phyloP scores from a whole-genome alignment of 768 basidiomycete genomes.

The Kwoniella shandongensis region DNA sequence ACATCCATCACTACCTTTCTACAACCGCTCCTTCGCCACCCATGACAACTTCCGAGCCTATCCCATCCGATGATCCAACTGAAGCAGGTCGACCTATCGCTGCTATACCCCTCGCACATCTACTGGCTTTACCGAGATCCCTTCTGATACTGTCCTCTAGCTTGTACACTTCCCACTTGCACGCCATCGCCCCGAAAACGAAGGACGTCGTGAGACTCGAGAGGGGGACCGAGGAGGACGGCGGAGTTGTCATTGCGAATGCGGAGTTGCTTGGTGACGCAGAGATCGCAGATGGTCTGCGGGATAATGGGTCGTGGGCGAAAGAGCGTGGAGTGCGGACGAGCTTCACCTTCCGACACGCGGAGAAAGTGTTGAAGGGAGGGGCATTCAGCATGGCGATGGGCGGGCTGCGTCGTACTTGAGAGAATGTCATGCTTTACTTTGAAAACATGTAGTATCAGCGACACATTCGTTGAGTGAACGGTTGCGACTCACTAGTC shows the following conservation, averaged over 20 bases:
- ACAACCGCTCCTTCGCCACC: slow-evolving; percentile 40
- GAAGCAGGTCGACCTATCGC: slow-evolving; percentile 59
- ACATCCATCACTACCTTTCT: slow-evolving; percentile 70
- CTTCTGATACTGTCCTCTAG: slow-evolving; percentile 70
- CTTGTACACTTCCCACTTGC: slow-evolving; percentile 72
- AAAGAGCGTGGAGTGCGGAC: slow-evolving; percentile 62
- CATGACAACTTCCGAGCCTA: slow-evolving; percentile 27
- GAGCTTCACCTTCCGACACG: slow-evolving; percentile 83
- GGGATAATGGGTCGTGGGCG: slow-evolving; percentile 57
- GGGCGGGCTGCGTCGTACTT: slow-evolving; percentile 1
- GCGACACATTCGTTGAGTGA: neutral
- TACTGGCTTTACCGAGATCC: slow-evolving; percentile 82
- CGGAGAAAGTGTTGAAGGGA: slow-evolving; percentile 62
- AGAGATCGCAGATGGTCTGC: slow-evolving; percentile 55
- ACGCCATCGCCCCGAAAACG: slow-evolving; percentile 69
- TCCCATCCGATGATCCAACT: slow-evolving; percentile 5
- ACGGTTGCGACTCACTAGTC: neutral
- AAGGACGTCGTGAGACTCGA: slow-evolving; percentile 56
- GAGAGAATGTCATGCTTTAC: neutral
- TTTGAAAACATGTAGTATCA: neutral
- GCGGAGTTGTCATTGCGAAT: slow-evolving; percentile 60
- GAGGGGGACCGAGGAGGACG: slow-evolving; percentile 35
- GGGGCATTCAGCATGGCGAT: slow-evolving; percentile 26
- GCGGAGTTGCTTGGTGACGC: slow-evolving; percentile 59
- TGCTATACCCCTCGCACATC: slow-evolving; percentile 64